Evolutionary conservation across 768 basidiomycete species (phyloP), one percentile per base, ranked within the genome.

Genomic region (Kwoniella botswanensis): DNA sequence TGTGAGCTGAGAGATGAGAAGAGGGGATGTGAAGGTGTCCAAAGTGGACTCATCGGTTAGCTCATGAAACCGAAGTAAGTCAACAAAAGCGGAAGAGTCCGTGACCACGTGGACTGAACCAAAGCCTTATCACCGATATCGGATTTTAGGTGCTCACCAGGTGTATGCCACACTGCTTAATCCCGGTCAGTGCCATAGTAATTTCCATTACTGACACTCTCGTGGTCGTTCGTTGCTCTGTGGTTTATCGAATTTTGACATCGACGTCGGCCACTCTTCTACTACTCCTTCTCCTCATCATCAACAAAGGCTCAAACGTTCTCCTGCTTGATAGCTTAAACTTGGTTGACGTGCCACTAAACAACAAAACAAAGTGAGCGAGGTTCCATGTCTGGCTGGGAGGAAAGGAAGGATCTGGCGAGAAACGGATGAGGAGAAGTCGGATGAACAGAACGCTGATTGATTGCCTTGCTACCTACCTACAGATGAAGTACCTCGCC

Each of bases 401-500:
- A 24, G 43, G 43, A 60, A 57, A 21, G 42, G 55, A 52, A 13
- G 26, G 26, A 4, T 26, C 26, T 26, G 26, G 26, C 26, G 26
- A 26, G 26, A 26, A 26, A 3, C 26, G 26, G 26, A 26, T 26
- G 26, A 26, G 26, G 26, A 26, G 26, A 26, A 26, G 26, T 26
- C 4, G 26, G 26, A 26, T 26, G 26, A 26, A 26, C 26, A 26
- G 4, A 26, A 26, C 26, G 26, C 26, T 26, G 26, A 26, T 26
- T 26, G 26, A 26, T 26, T 26, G 4, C 26, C 26, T 26, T 26
- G 26, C 26, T 26, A 26, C 26, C 26, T 4, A 26, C 26, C 26
- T 43, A 22, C 74, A 79, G 81, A 84, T 84, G 84, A 84, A 84
- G 78, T 75, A 75, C 76, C 87, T 98, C 85, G 95, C 94, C 86